Conservation (phyloP, 2,329 filamentous ascomycete species). For the Chaetomiaceae sp. region DNA sequence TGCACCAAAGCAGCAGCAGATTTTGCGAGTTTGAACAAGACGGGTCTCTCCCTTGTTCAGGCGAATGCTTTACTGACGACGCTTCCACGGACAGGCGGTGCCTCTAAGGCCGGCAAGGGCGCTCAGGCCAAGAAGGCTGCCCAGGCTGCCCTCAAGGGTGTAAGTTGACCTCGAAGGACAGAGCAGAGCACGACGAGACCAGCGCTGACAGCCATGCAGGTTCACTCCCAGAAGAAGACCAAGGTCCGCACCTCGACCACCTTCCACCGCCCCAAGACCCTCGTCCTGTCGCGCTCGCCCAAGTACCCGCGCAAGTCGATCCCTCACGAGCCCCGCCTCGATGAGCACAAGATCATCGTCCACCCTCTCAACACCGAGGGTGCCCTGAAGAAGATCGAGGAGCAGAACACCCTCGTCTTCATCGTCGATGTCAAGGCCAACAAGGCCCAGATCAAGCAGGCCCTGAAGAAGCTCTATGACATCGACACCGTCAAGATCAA, state of each 20-base stretch:
- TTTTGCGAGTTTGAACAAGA: slow-evolving; percentile 62
- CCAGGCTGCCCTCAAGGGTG: slow-evolving; percentile 93
- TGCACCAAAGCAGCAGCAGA: slow-evolving; percentile 66
- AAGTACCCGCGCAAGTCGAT: slow-evolving; percentile 98
- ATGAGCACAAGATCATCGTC: slow-evolving; percentile 96
- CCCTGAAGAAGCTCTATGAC: slow-evolving; percentile 99
- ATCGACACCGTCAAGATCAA: slow-evolving; percentile 99
- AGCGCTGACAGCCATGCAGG: slow-evolving; percentile 33
- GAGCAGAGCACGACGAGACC: no score
- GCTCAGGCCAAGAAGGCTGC: slow-evolving; percentile 86
- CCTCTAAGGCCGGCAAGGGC: slow-evolving; percentile 53
- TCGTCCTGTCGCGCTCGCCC: slow-evolving; percentile 80
- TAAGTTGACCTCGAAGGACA: slow-evolving; percentile 61
- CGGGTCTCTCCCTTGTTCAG: slow-evolving; percentile 35
- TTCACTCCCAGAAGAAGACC: slow-evolving; percentile 71
- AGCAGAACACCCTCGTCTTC: slow-evolving; percentile 99
- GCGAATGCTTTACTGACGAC: slow-evolving; percentile 62
- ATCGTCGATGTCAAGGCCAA: slow-evolving; percentile 96
- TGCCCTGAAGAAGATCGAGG: slow-evolving; percentile 99
- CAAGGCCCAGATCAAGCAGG: slow-evolving; percentile 98
- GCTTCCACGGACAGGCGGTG: slow-evolving; percentile 50
- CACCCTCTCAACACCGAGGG: slow-evolving; percentile 99
- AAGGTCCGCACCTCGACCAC: slow-evolving; percentile 90
- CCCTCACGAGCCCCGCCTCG: slow-evolving; percentile 81
- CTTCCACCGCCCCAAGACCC: slow-evolving; percentile 98